Evolutionary conservation across 2,329 filamentous ascomycete genomes (phyloP), one percentile per base, ranked within the genome.

Genomic region (Helminthosporium solani): DNA sequence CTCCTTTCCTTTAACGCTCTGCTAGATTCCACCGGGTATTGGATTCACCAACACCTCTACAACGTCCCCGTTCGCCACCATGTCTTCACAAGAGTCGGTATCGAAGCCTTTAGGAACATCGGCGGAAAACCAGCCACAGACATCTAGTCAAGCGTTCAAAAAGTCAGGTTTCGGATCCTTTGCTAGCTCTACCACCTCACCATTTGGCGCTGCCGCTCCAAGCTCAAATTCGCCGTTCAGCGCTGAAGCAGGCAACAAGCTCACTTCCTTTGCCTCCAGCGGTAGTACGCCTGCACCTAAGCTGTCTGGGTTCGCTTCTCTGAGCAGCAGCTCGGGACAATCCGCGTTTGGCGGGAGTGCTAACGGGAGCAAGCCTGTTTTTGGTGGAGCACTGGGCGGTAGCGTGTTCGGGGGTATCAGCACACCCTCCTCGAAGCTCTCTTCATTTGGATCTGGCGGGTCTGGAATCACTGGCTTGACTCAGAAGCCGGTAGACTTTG

Each of bases 401-500:
- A 59, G 62, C 31, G 61, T 56, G 15, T 70, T 70, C 35, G 63
- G 56, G 16, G 50, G 56, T 11, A 48, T 67, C 11, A 54, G 53
- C 7, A 53, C 54, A 9, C 23, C 16, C 18, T 30, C 25, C 35
- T 56, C 27, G 54, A 63, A 38, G 72, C 74, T 90, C 8, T 78
- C 79, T 2, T 86, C 80, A 56, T 96, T 95, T 70, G 88, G 70
- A 16, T 81, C 78, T 40, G 57, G 58, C 11, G 35, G 20, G 20
- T 72, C 40, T 61, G 70, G 15, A 20, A 73, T 73, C 37, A 68
- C 76, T 48, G 73, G 73, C 2, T 52, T 72, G 60, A 81, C 75
- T 47, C 77, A 78, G 49, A 88, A 87, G 66, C 77, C 82, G 12
- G 77, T 79, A 3, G 88, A 82, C 68, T 94, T 96, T 64, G 90